Conservation (phyloP, 2,329 filamentous ascomycete genomes). For the Exophiala bonariae region DNA sequence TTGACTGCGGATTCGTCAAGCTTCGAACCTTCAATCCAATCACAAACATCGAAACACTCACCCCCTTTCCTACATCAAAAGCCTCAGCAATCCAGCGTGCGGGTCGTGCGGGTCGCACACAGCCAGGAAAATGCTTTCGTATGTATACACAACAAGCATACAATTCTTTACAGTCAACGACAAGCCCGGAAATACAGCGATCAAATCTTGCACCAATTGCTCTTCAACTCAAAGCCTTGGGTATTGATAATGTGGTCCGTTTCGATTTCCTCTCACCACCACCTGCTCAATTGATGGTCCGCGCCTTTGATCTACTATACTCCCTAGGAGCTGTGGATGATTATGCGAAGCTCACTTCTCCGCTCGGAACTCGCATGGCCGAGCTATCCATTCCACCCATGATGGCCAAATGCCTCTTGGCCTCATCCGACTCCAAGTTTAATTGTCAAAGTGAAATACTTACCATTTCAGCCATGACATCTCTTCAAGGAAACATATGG, state of each 20-base stretch:
- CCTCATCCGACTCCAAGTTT: conserved; percentile 65
- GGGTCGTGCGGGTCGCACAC: conserved; percentile 85
- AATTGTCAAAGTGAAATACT: conserved; percentile 81
- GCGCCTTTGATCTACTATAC: conserved; percentile 84
- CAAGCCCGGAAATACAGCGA: conserved; percentile 86
- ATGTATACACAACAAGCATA: conserved; percentile 81
- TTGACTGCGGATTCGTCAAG: conserved; percentile 91
- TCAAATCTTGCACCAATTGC: conserved; percentile 86
- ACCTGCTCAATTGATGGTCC: conserved; percentile 78
- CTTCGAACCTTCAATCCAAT: conserved; percentile 79
- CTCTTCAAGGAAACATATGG: conserved; percentile 79
- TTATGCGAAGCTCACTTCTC: conserved; percentile 85
- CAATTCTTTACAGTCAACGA: conserved; percentile 66
- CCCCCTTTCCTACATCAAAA: conserved; percentile 78
- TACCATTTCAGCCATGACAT: conserved; percentile 92
- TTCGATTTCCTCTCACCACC: conserved; percentile 89
- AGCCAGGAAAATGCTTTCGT: conserved; percentile 88
- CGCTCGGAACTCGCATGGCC: conserved; percentile 87
- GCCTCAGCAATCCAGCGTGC: conserved; percentile 90
- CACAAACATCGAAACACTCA: conserved; percentile 85
- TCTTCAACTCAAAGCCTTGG: conserved; percentile 88
- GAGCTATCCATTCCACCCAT: conserved; percentile 92
- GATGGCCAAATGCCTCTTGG: conserved; percentile 84
- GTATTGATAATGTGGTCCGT: conserved; percentile 88
- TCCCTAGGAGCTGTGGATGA: conserved; percentile 83